A percentile compares a stretch with the other conserved stretches of the same genome.
Evolutionary conservation across 2,329 filamentous ascomycete species (phyloP).

Genomic region (Trichoderma brevicompactum): DNA sequence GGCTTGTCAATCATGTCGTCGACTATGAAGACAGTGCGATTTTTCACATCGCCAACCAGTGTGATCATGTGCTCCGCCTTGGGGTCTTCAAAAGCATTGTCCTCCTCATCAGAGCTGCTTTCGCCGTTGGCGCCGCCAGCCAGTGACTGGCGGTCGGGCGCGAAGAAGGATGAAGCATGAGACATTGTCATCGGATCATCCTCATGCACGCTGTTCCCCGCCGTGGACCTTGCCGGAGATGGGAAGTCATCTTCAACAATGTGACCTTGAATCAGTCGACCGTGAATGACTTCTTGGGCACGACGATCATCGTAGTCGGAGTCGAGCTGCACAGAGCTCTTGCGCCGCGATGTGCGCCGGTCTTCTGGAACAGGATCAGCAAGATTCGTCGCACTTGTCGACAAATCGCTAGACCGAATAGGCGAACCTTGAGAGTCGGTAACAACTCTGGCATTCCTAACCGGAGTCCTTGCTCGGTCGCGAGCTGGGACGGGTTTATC

Average conservation of each 20-base stretch:
- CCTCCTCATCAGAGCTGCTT: constrained; percentile 88
- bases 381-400: constrained; percentile 16
- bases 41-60: constrained; percentile 90
- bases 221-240: constrained; percentile 72
- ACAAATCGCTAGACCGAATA: constrained; percentile 38
- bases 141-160: constrained; percentile 67
- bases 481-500: constrained; percentile 31
- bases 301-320: constrained; percentile 75
- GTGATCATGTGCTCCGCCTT: constrained; percentile 94
- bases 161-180: constrained; percentile 79
- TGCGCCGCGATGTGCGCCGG: constrained; percentile 31
- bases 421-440: constrained; percentile 53
- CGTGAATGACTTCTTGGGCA: constrained; percentile 87
- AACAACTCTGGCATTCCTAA: constrained; percentile 41
- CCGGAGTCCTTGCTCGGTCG: constrained; percentile 33
- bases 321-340: constrained; percentile 42
- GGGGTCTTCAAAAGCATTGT: constrained; percentile 80
- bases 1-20: constrained; percentile 99
- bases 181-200: constrained; percentile 83
- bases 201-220: constrained; percentile 67
- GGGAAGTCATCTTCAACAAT: constrained; percentile 93
- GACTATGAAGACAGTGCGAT: constrained; percentile 88
- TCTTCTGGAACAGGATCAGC: constrained; percentile 25
- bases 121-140: constrained; percentile 84
- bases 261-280: constrained; percentile 88